Percentiles rank a stretch among this genome's conserved stretches.
Conservation (phyloP, 164 flowering plant genomes). For the Chimonanthus praecox region DNA sequence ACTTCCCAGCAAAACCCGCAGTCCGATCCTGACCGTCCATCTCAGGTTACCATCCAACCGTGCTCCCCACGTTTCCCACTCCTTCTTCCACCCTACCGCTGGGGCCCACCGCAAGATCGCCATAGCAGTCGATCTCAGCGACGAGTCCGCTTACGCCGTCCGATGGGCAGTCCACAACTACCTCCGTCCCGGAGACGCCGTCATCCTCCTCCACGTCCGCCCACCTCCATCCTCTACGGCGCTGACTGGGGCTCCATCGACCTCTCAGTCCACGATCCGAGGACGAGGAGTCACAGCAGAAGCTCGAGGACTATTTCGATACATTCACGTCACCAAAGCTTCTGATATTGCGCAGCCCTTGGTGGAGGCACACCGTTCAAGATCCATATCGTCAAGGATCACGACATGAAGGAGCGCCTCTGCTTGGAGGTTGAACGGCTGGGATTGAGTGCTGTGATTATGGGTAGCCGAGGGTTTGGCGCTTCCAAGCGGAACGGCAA, state of each 20-base stretch:
- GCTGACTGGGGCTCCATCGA: conserved; percentile 72
- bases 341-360: conserved; percentile 46
- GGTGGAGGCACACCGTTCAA: conserved; percentile 57
- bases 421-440: conserved; percentile 81
- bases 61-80: conserved; percentile 41
- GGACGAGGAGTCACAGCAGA: conserved; percentile 37
- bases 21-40: not conserved
- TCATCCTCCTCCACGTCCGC: conserved; percentile 70
- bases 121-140: conserved; percentile 77
- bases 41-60: conserved; percentile 6
- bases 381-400: conserved; percentile 76
- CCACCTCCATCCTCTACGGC: conserved; percentile 70
- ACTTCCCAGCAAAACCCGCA: conserved; percentile 5
- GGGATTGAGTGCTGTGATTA: conserved; percentile 65
- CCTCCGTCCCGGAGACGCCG: conserved; percentile 74
- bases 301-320: conserved; percentile 62
- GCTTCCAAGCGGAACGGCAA: conserved; percentile 36
- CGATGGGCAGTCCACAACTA: conserved; percentile 83
- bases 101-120: conserved; percentile 50
- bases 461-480: conserved; percentile 84
- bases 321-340: conserved; percentile 46
- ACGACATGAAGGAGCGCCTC: conserved; percentile 74
- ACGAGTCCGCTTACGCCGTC: conserved; percentile 78
- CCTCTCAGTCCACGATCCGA: conserved; percentile 19
- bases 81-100: conserved; percentile 22